Conservation (phyloP, 2,329 filamentous ascomycete species). For the Trichoderma sp. region DNA sequence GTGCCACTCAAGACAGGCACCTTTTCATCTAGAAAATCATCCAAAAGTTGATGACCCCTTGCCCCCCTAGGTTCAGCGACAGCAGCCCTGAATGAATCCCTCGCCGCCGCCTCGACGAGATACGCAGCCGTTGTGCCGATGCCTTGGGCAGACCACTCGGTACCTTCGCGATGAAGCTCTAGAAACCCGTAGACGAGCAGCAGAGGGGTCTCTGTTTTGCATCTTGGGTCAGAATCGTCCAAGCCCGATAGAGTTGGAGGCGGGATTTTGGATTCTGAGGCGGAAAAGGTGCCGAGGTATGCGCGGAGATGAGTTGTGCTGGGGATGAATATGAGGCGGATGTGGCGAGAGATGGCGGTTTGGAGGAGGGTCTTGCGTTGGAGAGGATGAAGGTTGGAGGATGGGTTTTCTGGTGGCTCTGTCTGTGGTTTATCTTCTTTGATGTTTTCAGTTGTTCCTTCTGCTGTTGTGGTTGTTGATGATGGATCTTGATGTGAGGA, state of each 20-base stretch:
- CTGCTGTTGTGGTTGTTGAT: not conserved
- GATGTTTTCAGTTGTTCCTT: not conserved
- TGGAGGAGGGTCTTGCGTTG: constrained; percentile 65
- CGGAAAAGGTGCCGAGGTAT: constrained; percentile 60
- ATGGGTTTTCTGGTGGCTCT: not conserved
- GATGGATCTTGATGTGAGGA: not conserved
- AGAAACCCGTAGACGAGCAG: constrained; percentile 66
- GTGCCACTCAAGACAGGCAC: constrained; percentile 63
- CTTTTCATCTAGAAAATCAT: constrained; percentile 46
- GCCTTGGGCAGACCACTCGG: constrained; percentile 74
- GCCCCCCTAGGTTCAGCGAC: constrained; percentile 45
- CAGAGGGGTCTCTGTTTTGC: constrained; percentile 33
- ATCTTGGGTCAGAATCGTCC: not conserved
- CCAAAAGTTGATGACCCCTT: constrained; percentile 31
- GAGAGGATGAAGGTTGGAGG: constrained; percentile 35
- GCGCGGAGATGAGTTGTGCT: constrained; percentile 76
- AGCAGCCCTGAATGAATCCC: constrained; percentile 43
- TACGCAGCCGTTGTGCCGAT: constrained; percentile 60
- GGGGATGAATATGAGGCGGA: constrained; percentile 69
- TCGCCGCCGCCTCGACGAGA: constrained; percentile 58
- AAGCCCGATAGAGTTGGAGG: constrained; percentile 15
- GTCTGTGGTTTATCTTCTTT: not conserved
- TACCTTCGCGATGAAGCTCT: constrained; percentile 62
- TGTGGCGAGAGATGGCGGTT: constrained; percentile 64
- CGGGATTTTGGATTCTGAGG: constrained; percentile 35